phyloP scores from a whole-genome alignment of 768 basidiomycete genomes.

The Tephrocybe sp. region DNA sequence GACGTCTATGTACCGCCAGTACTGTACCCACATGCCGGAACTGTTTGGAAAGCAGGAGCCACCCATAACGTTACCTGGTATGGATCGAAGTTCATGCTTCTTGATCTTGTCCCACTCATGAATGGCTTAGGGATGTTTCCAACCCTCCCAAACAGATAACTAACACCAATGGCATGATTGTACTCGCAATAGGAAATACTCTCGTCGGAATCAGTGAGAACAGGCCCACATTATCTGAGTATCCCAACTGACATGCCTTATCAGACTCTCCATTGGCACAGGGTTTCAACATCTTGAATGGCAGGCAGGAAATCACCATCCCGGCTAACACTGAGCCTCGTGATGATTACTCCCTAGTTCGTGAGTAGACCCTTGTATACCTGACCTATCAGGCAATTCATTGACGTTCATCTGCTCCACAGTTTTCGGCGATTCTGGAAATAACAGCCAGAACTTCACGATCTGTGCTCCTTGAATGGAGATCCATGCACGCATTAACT shows the following conservation, averaged over 20 bases:
- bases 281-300: slow-evolving; percentile 36
- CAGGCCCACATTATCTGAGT: not conserved
- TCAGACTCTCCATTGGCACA: slow-evolving; percentile 29
- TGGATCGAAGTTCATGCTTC: slow-evolving; percentile 1
- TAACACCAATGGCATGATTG: slow-evolving; percentile 39
- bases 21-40: slow-evolving; percentile 28
- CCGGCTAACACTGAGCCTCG: slow-evolving; percentile 28
- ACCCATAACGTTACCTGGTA: slow-evolving; percentile 45
- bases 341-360: slow-evolving; percentile 33
- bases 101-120: not conserved
- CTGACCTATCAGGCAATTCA: not conserved
- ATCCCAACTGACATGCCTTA: slow-evolving; percentile 2
- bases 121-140: slow-evolving; percentile 33
- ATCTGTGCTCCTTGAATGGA: slow-evolving; percentile 31
- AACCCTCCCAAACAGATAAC: slow-evolving; percentile 43
- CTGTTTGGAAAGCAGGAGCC: slow-evolving; percentile 39
- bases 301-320: slow-evolving; percentile 29
- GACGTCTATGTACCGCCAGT: slow-evolving; percentile 50
- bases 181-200: slow-evolving; percentile 33
- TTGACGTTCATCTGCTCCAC: not conserved
- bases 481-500: not conserved
- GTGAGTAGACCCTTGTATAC: slow-evolving; percentile 26
- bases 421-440: slow-evolving; percentile 34
- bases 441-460: slow-evolving; percentile 39
- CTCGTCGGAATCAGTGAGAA: slow-evolving; percentile 28